These are phyloP conservation scores for Pistacia vera DNA, from an alignment of 345 rosid species.

Conservation along the genomic window DNA sequence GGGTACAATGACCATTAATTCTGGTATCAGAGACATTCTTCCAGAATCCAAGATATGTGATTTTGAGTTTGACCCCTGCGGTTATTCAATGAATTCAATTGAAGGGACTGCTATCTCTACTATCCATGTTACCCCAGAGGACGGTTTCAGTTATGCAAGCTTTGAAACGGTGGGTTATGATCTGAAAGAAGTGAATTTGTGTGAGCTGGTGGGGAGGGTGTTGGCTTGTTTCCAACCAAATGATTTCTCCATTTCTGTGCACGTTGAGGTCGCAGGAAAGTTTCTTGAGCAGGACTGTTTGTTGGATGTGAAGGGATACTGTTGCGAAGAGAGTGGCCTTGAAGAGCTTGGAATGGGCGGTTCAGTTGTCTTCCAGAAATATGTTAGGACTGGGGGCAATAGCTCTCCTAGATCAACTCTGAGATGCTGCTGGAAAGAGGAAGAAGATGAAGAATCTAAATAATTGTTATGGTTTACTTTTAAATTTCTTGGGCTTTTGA, in stretches of 20 bases:
- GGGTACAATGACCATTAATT: slow-evolving; percentile 50
- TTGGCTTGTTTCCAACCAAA: too few species aligned
- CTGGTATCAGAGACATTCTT: slow-evolving; percentile 78
- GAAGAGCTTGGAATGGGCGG: slow-evolving; percentile 62
- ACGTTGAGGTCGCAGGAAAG: too few species aligned
- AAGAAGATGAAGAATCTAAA: too few species aligned
- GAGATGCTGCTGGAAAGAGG: slow-evolving; percentile 60
- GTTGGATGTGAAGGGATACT: slow-evolving; percentile 52
- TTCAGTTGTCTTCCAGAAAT: slow-evolving; percentile 58
- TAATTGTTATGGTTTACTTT: too few species aligned
- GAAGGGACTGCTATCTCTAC: too few species aligned
- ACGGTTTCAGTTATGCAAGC: too few species aligned
- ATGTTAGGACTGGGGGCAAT: slow-evolving; percentile 26
- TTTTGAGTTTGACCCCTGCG: slow-evolving; percentile 79
- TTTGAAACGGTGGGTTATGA: slow-evolving; percentile 63
- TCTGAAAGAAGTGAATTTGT: slow-evolving; percentile 34
- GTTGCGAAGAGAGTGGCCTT: slow-evolving; percentile 42
- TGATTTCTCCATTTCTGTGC: too few species aligned
- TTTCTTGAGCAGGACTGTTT: slow-evolving; percentile 26
- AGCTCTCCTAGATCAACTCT: slow-evolving; percentile 60
- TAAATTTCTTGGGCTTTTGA: too few species aligned
- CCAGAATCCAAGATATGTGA: slow-evolving; percentile 69
- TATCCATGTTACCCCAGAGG: too few species aligned
- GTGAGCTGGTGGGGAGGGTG: too few species aligned
- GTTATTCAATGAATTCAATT: too few species aligned